phyloP scores from a whole-genome alignment of 1,284 basidiomycete genomes.

The Austroboletus rostrupii region DNA sequence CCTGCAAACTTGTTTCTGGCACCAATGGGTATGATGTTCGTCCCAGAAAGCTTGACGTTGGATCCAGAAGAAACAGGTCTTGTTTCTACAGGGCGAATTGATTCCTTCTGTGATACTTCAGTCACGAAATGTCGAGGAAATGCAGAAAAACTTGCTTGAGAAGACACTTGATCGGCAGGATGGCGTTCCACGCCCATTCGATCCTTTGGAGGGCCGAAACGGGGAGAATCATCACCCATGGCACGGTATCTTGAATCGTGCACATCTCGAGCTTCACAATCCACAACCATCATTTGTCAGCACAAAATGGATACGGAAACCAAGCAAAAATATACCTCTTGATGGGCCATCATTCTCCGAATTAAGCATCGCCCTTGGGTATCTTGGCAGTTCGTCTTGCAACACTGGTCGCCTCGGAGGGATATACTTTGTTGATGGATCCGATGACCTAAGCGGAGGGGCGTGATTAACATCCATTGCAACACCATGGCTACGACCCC shows the following conservation, averaged over 20 bases:
- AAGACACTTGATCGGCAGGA: conserved; percentile 14
- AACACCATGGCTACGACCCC: conserved; percentile 20
- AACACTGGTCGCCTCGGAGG: conserved; percentile 13
- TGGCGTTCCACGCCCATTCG: conserved; percentile 21
- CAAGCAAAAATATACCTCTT: conserved; percentile 12
- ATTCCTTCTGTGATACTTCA: conserved; percentile 21
- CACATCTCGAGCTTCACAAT: conserved; percentile 25
- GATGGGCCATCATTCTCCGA: conserved; percentile 18
- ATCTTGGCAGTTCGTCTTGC: conserved; percentile 34
- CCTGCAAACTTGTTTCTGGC: conserved; percentile 22
- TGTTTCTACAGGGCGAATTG: conserved; percentile 15
- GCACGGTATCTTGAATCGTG: conserved; percentile 19
- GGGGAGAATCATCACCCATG: conserved; percentile 12
- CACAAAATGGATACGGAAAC: background rate
- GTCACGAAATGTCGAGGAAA: background rate
- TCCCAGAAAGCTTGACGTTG: conserved; percentile 31
- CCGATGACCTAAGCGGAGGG: conserved; percentile 19
- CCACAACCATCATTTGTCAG: conserved; percentile 3
- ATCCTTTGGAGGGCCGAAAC: conserved; percentile 19
- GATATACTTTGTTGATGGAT: conserved; percentile 16
- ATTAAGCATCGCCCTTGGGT: conserved; percentile 39
- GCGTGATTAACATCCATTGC: conserved; percentile 30
- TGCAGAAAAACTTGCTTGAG: conserved; percentile 18
- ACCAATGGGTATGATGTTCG: conserved; percentile 32
- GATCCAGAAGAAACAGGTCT: conserved; percentile 15